A percentile compares a stretch with the other conserved stretches of the same genome.
These are phyloP conservation scores for Dioscorea zingiberensis DNA, from an alignment of 106 monocot species.

Conservation along the genomic window DNA sequence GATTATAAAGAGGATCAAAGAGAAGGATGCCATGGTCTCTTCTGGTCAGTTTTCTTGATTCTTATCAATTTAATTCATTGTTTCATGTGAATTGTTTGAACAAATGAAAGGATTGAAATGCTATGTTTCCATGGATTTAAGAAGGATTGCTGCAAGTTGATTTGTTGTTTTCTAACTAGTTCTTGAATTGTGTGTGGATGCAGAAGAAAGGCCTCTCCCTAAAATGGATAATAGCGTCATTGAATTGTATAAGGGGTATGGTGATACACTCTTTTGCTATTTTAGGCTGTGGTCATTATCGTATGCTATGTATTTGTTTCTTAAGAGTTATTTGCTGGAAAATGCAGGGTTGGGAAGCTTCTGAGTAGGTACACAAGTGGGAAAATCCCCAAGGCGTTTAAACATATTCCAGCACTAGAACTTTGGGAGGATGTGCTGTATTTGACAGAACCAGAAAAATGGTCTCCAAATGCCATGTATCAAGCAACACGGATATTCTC, in stretches of 20 bases:
- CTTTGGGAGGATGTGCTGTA: constrained; percentile 84
- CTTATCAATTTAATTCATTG: neutral
- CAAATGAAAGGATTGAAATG: too few species aligned
- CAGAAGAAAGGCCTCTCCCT: constrained; percentile 62
- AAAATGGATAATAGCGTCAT: constrained; percentile 64
- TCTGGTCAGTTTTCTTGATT: constrained; percentile 18
- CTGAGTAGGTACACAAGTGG: constrained; percentile 87
- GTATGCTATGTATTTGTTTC: neutral
- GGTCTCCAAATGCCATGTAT: constrained; percentile 95
- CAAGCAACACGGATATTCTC: constrained; percentile 91
- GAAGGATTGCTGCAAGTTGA: neutral
- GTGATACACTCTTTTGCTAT: neutral
- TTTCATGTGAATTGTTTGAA: neutral
- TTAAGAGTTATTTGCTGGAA: neutral
- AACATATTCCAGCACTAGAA: constrained; percentile 66
- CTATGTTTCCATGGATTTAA: neutral
- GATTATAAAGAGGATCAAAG: constrained; percentile 73
- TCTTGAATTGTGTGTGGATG: neutral
- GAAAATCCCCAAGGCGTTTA: constrained; percentile 88
- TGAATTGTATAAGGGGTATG: constrained; percentile 79
- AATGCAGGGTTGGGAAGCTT: constrained; percentile 65
- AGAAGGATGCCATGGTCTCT: constrained; percentile 60
- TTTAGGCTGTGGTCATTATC: neutral
- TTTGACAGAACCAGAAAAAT: constrained; percentile 84
- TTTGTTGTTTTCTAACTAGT: neutral